Evolutionary conservation across 768 basidiomycete genomes (phyloP).

Genomic region (Trametes sanguinea): DNA sequence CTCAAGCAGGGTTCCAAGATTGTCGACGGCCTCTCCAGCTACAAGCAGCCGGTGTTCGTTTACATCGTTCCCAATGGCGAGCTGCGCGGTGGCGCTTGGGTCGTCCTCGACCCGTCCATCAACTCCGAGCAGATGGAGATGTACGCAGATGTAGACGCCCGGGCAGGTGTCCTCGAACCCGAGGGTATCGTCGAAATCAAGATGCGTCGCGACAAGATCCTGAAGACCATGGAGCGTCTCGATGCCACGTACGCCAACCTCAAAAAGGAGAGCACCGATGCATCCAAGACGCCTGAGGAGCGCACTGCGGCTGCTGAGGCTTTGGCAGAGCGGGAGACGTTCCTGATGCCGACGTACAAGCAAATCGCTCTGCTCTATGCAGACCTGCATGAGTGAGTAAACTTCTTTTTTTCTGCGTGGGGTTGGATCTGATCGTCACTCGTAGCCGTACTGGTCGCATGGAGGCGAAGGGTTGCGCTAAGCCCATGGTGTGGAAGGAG

Average conservation of each 20-base stretch:
- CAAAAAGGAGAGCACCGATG: constrained; percentile 79
- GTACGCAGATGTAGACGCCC: constrained; percentile 95
- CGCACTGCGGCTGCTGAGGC: constrained; percentile 67
- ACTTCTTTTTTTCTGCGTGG: background rate
- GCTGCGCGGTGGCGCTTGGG: constrained; percentile 98
- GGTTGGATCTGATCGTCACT: constrained; percentile 17
- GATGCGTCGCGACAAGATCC: constrained; percentile 93
- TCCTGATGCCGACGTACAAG: constrained; percentile 88
- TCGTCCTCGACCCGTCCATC: constrained; percentile 97
- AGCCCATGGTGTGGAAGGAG: constrained; percentile 82
- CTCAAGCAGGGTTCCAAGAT: constrained; percentile 98
- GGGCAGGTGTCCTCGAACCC: constrained; percentile 95
- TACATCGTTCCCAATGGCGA: constrained; percentile 99
- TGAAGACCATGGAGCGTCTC: constrained; percentile 89
- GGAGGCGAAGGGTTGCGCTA: constrained; percentile 97
- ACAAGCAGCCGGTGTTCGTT: constrained; percentile 97
- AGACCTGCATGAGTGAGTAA: constrained; percentile 89
- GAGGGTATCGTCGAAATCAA: constrained; percentile 98
- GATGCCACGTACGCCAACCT: constrained; percentile 80
- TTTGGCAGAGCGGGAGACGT: constrained; percentile 73
- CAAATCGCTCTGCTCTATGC: constrained; percentile 93
- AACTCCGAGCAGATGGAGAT: constrained; percentile 98
- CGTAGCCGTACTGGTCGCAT: constrained; percentile 88
- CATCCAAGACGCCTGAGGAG: constrained; percentile 71
- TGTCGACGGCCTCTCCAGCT: constrained; percentile 94